Base-by-base conservation (phyloP, 2,329 filamentous ascomycete species). In the Stachybotrys elegans region DNA sequence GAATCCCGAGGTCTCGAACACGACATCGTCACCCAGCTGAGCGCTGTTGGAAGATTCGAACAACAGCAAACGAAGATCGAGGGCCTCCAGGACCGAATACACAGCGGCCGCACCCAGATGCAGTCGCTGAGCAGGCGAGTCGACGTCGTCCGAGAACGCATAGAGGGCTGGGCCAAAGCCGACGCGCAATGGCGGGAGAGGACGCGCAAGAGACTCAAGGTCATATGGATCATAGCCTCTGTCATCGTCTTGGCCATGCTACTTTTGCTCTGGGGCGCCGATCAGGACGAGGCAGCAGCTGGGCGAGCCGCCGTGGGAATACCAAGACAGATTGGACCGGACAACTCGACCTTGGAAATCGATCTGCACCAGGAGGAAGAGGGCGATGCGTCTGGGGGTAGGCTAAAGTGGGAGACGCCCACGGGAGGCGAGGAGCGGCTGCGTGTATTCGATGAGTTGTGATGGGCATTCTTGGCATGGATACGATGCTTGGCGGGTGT, bases 101-200 rank as follows among this genome's bases (percentile, higher is more conserved):
- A 75, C 43, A 62, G 65, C 3, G 82, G 82, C 9, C 78, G 81
- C 37, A 67, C 76, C 39, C 79, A 75, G 52, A 80, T 86, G 27
- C 70, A 75, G 41, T 63, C 67, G 14, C 69, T 90, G 29, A 80
- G 80, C 46, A 71, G 70, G 35, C 72, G 86, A 40, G 78, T 92
- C 4, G 80, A 84, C 42, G 65, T 72, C 13, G 83, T 88, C 12
- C 73, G 79, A 40, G 66, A 74, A 44, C 73, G 79, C 7, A 79
- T 91, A 13, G 83, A 86, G 57, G 68, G 70, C 22, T 87, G 84
- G 75, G 83, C 87, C 59, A 72, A 71, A 44, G 74, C 78, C 2
- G 86, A 90, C 61, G 71, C 69, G 39, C 78, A 81, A 54, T 84
- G 83, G 73, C 79, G 86, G 63, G 81, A 85, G 55, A 79, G 72